Evolutionary conservation across 148 eudicot species (phyloP).

Genomic region (Camellia lanceoleosa): DNA sequence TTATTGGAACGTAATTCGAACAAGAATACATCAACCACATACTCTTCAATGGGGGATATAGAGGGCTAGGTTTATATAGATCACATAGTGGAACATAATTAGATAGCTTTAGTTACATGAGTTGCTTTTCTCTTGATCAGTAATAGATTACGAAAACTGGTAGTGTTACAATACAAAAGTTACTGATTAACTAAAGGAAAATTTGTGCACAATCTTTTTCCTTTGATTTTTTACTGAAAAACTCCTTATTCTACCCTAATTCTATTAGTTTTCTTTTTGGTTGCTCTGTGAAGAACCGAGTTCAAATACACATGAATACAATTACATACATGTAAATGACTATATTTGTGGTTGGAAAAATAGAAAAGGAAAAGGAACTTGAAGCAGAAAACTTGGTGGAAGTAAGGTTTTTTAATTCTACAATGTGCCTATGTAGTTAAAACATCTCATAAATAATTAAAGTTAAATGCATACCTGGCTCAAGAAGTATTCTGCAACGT

Average conservation of each 20-base stretch:
- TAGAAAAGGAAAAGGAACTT: not conserved
- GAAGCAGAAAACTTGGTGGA: not conserved
- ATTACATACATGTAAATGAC: not conserved
- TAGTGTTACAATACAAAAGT: too few relatives aligned
- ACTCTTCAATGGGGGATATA: not conserved
- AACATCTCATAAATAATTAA: constrained; percentile 4
- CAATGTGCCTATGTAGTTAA: not conserved
- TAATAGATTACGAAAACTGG: too few relatives aligned
- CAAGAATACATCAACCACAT: not conserved
- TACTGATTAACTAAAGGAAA: not conserved
- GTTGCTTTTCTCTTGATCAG: too few relatives aligned
- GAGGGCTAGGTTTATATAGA: too few relatives aligned
- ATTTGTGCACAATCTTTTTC: not conserved
- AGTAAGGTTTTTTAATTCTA: not conserved
- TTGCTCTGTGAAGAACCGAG: not conserved
- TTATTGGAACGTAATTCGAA: too few relatives aligned
- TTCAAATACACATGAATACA: not conserved
- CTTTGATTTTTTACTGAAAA: too few relatives aligned
- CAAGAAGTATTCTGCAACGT: constrained; percentile 90
- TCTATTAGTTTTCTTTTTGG: not conserved
- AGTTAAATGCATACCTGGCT: constrained; percentile 63
- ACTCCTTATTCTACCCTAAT: not conserved
- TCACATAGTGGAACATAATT: too few relatives aligned
- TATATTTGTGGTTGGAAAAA: not conserved
- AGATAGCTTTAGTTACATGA: too few relatives aligned